Evolutionary conservation across 1,284 basidiomycete genomes (phyloP), one percentile per base, ranked within the genome.

Genomic region (Apiotrichum gracile): DNA sequence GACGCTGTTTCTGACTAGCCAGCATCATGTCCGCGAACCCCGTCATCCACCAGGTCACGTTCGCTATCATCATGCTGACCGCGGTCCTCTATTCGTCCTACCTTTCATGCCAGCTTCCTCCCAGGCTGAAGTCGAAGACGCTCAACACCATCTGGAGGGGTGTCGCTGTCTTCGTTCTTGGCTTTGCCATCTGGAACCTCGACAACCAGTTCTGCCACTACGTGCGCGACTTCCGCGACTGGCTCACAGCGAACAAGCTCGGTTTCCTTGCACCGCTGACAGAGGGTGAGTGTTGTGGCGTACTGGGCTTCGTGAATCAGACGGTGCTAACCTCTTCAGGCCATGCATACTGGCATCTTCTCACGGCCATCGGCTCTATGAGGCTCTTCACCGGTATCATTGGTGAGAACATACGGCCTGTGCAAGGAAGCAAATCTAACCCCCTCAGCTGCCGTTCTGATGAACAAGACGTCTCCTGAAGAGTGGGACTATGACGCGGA

Each of bases 1-100:
- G 7, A 9, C 8, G 4, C 34, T 31, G 16, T 16, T 35, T 7
- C n/a, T 31, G 31, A 25, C 43, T n/a, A 4, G 6, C 5, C 24
- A 76, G 75, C 49, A 41, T 75, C 17, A 17, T 40, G 39, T 69
- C 74, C 49, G 68, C 68, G 7, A 75, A 77, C 60, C 76, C 77
- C 1, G 66, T 77, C 12, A 72, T 76, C 37, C 76, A 77, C 54
- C 74, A 78, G 61, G 61, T 72, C n/a, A 62, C 69, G 0, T 78
- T 74, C 47, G 76, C 62, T 0, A n/a, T n/a, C n/a, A n/a, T n/a
- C n/a, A n/a, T n/a, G n/a, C n/a, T n/a, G n/a, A n/a, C n/a, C n/a
- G n/a, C n/a, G n/a, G 24, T 55, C 9, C 68, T 78, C 27, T 68
- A 73, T 48, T 14, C 69, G 33, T 35, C 46, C 2, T 44, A 55